Evolutionary conservation across 177 flowering plant species (phyloP), one percentile per base, ranked within the genome.

Genomic region (Vitis hybrid): DNA sequence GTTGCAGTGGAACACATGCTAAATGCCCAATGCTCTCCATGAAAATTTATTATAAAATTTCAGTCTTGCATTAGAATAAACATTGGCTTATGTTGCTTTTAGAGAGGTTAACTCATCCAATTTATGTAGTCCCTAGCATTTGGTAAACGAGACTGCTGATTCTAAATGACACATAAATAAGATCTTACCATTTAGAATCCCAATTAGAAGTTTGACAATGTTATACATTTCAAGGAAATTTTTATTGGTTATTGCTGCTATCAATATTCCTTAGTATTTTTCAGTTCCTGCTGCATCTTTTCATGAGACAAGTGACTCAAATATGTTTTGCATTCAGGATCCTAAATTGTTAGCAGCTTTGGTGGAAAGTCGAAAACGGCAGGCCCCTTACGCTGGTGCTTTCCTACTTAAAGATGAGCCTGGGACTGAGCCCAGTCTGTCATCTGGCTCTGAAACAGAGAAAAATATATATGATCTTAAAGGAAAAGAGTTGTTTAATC

Each of bases 331-430:
- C 61, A 1, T 83, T 77, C 85, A 96, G 99, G 98, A 96, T 85
- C 97, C 97, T 58, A 96, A 92, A 68, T 56, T 96, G 57, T 78
- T 96, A 69, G 91, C 91, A 51, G 97, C 97, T 63, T 82, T 96
- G 67, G 87, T 77, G 24, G 99, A 96, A 76, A 87, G 84, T 74
- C 84, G 86, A 60, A 93, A 87, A 77, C 75, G 97, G 69, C 93
- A 90, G 75, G 93, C 94, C 27, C 94, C 97, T 52, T 96, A 91
- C 84, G 91, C 94, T 15, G 99, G 99, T 66, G 99, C 98, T 62
- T 96, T 96, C 80, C 97, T 96, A 69, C 70, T 96, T n/a, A 93
- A 93, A 85, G 99, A 95, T 70, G 97, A 93, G 64, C 85, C 88
- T 35, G 91, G 80, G 46, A 59, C 83, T 72, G 97, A 90, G 78